Base-by-base conservation (phyloP, 495 filamentous ascomycete genomes). In the Daldinia bambusicola region DNA sequence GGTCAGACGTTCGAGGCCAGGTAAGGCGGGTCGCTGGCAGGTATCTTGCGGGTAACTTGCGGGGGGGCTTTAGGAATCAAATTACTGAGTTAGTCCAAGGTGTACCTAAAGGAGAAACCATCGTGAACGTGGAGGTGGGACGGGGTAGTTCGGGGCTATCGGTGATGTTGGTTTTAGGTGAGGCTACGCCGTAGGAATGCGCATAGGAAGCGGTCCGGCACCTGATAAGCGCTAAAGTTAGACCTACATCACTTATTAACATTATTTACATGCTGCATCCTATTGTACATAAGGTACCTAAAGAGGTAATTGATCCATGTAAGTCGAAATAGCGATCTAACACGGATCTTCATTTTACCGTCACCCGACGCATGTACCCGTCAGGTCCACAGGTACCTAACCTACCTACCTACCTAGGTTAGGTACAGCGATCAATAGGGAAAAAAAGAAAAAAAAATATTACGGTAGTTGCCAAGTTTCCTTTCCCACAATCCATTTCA, bases 151-250 rank as follows among this genome's bases (percentile, higher is more conserved):
- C 50, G 50, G 50, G 22, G 50, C 32, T 32, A 31, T 45, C 58
- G 43, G 18, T 26, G 31, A 31, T 30, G 48, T 48, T 53, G 36
- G 18, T 43, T 63, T 41, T 53, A 31, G 22, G 5, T 55, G 37
- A 62, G 51, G 61, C 50, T 63, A 36, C 37, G 45, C 60, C 60
- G 60, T 37, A 53, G 48, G 9, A 48, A 22, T 48, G 20, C 43
- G 9, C 43, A 4, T 22, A 13, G 20, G 10, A 48, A 48, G 10
- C 16, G 9, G 18, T 10, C 43, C 43, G 16, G 43, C 13, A 12
- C 37, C 37, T 40, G 9, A 14, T 40, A 40, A 40, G 37, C 37
- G 37, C 37, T 40, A 40, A 13, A 14, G 12, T 10, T 36, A 36
- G 9, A 36, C 34, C 40, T 18, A n/a, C n/a, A n/a, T n/a, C n/a